Conservation (phyloP, 192 early-diverging fungal genomes). For the Backusella macrospora region DNA sequence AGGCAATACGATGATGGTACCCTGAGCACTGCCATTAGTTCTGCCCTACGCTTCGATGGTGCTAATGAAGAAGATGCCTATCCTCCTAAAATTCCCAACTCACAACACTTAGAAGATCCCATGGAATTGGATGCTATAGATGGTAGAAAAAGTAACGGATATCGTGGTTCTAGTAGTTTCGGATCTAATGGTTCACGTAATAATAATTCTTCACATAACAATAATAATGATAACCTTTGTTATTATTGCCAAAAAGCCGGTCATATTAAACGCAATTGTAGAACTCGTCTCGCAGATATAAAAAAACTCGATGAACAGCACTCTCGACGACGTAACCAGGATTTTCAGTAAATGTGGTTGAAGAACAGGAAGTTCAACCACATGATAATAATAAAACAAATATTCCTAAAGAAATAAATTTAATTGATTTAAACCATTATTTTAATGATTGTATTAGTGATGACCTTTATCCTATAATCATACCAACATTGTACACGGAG, state of each 20-base stretch:
- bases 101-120: too few species aligned
- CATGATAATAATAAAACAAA: neutral
- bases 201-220: too few species aligned
- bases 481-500: too few species aligned
- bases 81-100: too few species aligned
- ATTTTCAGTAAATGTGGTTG: slow-evolving; percentile 14
- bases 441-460: neutral
- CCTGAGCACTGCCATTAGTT: neutral
- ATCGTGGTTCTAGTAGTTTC: neutral
- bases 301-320: neutral
- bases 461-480: too few species aligned
- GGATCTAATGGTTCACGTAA: too few species aligned
- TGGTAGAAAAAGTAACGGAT: neutral
- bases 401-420: slow-evolving; percentile 4
- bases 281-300: neutral
- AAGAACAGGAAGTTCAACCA: slow-evolving; percentile 13
- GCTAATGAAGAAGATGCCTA: too few species aligned
- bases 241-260: slow-evolving; percentile 2
- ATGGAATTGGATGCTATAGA: neutral
- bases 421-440: neutral
- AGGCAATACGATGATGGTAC: neutral
- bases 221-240: too few species aligned
- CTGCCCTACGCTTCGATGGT: too few species aligned
- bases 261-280: slow-evolving; percentile 11
- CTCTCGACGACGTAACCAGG: neutral